Evolutionary conservation across 2,329 filamentous ascomycete genomes (phyloP).

Genomic region (Coniella vitis): DNA sequence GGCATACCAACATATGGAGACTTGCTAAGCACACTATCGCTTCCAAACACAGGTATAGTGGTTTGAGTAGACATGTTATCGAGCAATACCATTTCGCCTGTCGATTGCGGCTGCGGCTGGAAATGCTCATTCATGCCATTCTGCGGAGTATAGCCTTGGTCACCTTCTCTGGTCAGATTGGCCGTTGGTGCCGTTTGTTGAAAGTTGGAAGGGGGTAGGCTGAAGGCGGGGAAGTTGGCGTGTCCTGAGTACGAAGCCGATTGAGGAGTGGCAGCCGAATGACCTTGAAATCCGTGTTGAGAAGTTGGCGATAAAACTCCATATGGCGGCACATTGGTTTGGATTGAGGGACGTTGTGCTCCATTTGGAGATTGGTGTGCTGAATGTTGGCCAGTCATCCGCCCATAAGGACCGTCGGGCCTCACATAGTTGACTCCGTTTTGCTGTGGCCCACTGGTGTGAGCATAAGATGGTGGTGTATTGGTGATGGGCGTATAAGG

Average conservation of each 20-base stretch:
- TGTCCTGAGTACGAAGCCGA: slow-evolving; percentile 48
- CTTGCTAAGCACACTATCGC: slow-evolving; percentile 69
- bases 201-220: slow-evolving; percentile 56
- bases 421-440: slow-evolving; percentile 39
- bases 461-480: slow-evolving; percentile 32
- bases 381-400: slow-evolving; percentile 24
- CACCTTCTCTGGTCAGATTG: slow-evolving; percentile 28
- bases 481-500: slow-evolving; percentile 41
- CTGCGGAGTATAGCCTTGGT: slow-evolving; percentile 27
- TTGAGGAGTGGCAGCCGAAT: slow-evolving; percentile 39
- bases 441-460: slow-evolving; percentile 26
- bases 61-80: slow-evolving; percentile 58
- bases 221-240: slow-evolving; percentile 55
- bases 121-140: slow-evolving; percentile 31
- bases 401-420: slow-evolving; percentile 31
- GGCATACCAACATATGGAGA: slow-evolving; percentile 79
- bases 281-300: slow-evolving; percentile 42
- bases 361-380: slow-evolving; percentile 35
- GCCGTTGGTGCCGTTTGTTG: slow-evolving; percentile 28
- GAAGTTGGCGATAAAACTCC: slow-evolving; percentile 47
- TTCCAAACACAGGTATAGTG: slow-evolving; percentile 81
- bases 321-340: slow-evolving; percentile 42
- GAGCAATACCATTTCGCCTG: slow-evolving; percentile 51
- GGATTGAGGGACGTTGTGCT: slow-evolving; percentile 38
- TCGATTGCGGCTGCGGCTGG: slow-evolving; percentile 36